Evolutionary conservation across 345 rosid genomes (phyloP).

Genomic region (Lepidium didymum): DNA sequence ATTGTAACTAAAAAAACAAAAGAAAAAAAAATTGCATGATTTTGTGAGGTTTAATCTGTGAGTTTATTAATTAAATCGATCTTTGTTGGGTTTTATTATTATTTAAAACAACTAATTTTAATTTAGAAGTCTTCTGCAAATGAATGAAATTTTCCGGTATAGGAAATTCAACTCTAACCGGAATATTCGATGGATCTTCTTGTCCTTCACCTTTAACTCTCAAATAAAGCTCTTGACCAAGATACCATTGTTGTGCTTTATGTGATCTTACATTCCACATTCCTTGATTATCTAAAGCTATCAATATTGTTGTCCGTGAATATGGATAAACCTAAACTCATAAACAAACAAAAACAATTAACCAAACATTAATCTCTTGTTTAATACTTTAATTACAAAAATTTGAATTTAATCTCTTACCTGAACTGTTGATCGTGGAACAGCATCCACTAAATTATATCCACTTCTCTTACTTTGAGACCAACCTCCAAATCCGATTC

Average conservation of each 20-base stretch:
- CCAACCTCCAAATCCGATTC: constrained; percentile 62
- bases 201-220: constrained; percentile 62
- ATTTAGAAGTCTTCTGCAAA: constrained; percentile 38
- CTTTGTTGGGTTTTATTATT: background rate
- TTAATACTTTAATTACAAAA: background rate
- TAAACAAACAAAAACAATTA: no score
- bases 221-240: constrained; percentile 66
- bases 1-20: no score
- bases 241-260: constrained; percentile 53
- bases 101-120: background rate
- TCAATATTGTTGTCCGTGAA: constrained; percentile 58
- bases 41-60: no score
- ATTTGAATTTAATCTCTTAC: background rate
- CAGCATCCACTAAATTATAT: constrained; percentile 55
- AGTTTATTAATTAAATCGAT: background rate
- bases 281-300: constrained; percentile 76
- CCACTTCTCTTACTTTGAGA: constrained; percentile 25
- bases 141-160: constrained; percentile 54
- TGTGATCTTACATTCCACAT: constrained; percentile 97
- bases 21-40: no score
- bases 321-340: constrained; percentile 57
- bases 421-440: constrained; percentile 60
- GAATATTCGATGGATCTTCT: constrained; percentile 34
- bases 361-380: background rate
- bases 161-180: constrained; percentile 37